These are phyloP conservation scores for Backusella liffmaniae DNA, from an alignment of 192 early-diverging fungal genomes.

Conservation along the genomic window DNA sequence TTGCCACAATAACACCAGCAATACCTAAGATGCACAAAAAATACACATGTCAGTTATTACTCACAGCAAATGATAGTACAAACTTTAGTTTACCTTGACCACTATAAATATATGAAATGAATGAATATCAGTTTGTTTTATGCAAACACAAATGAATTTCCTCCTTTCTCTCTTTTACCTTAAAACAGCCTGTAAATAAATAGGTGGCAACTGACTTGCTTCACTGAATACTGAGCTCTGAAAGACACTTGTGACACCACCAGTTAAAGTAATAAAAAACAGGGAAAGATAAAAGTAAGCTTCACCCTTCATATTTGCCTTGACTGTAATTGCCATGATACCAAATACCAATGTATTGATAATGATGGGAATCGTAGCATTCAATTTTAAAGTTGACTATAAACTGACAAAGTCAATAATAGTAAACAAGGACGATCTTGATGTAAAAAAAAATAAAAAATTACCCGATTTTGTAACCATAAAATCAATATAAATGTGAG, in stretches of 20 bases:
- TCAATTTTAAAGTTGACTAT: conserved; percentile 3
- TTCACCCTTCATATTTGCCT: conserved; percentile 43
- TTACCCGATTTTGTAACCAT: conserved; percentile 50
- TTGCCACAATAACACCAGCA: conserved; percentile 67
- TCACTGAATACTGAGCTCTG: conserved; percentile 71
- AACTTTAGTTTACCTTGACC: conserved; percentile 44
- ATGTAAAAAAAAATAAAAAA: not conserved
- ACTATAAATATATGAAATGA: conserved; percentile 22
- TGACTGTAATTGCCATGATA: conserved; percentile 48
- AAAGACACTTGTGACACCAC: conserved; percentile 58
- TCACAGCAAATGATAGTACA: not conserved
- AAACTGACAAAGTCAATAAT: not conserved
- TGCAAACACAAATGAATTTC: not conserved
- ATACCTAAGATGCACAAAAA: conserved; percentile 31
- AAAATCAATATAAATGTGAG: conserved; percentile 50
- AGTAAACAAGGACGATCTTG: not conserved
- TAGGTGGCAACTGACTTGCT: conserved; percentile 66
- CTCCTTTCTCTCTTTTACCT: conserved; percentile 38
- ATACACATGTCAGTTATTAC: not conserved
- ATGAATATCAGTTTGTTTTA: not conserved
- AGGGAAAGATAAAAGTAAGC: conserved; percentile 64
- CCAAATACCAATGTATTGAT: conserved; percentile 55
- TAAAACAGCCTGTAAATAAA: conserved; percentile 71
- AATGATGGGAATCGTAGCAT: conserved; percentile 38
- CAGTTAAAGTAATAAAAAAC: conserved; percentile 54